Evolutionary conservation across 345 rosid species (phyloP).

Genomic region (Erysimum cheiranthoides): DNA sequence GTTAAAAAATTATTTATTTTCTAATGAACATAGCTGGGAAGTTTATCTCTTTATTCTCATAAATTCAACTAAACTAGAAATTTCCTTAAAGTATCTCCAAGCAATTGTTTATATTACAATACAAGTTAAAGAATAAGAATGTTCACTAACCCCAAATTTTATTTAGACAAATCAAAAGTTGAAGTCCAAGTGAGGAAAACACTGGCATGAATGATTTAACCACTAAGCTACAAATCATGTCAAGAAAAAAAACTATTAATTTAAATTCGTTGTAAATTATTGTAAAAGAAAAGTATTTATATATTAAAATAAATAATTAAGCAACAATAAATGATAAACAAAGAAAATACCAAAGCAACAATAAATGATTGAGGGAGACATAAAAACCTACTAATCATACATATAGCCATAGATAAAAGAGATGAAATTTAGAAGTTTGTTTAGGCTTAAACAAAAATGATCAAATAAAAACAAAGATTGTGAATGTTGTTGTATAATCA

Average conservation of each 20-base stretch:
- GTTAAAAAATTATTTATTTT: too few relatives aligned
- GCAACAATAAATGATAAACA: too few relatives aligned
- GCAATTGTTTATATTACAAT: constrained; percentile 26
- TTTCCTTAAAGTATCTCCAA: background rate
- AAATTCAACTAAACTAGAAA: background rate
- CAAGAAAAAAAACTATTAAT: background rate
- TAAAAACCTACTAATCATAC: constrained; percentile 1
- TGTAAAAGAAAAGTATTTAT: background rate
- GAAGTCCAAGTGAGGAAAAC: background rate
- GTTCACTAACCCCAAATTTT: background rate
- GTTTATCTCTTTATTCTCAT: background rate
- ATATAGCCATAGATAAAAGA: background rate
- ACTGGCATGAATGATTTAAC: background rate
- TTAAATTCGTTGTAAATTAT: background rate
- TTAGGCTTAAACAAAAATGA: background rate
- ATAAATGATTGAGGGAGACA: background rate
- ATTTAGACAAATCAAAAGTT: background rate
- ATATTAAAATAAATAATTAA: background rate
- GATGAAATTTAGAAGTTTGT: background rate
- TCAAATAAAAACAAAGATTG: constrained; percentile 1
- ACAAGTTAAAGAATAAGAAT: constrained; percentile 7
- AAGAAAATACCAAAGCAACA: background rate
- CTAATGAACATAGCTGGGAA: background rate
- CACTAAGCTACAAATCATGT: background rate
- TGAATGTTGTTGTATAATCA: background rate